Evolutionary conservation across 495 filamentous ascomycete genomes (phyloP), one percentile per base, ranked within the genome.

Genomic region (Tuber borchii): DNA sequence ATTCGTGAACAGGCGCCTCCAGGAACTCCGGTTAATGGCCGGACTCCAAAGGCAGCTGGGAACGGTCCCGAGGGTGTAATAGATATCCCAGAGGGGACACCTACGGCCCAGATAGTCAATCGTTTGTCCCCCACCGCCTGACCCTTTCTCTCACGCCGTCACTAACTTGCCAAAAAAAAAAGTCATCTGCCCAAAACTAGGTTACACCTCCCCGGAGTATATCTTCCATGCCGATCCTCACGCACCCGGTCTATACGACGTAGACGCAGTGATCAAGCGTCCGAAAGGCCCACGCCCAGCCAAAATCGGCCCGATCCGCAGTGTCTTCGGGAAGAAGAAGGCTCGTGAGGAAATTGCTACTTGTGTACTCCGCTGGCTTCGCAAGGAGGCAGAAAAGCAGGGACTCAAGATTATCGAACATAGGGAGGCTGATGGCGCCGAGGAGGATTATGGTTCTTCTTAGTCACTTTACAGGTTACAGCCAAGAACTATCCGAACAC

Each of bases 121-220:
- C 73, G 78, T 81, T 74, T 79, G 61, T 73, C 70, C 17, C 73
- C 73, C 71, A 43, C 46, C 75, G 37, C 34, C 26, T 40, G 2
- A 17, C 12, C 17, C 12, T 0, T 19, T 37, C 8, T n/a, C 7
- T 48, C 48, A 22, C 14, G 16, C 31, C 6, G 37, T 71, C 39
- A 39, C 45, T 46, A n/a, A 42, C 9, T 37, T 3, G n/a, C 20
- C 26, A 56, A 46, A 34, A 51, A 43, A 45, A 75, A 46, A 79
- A 76, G 72, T 78, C 37, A 74, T 82, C 37, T 83, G 81, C 26
- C 81, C 81, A 10, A 74, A 71, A 26, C 81, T 83, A 40, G 81
- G 78, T 17, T 70, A 80, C 8, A 74, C 45, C 69, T 72, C 78
- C 12, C 81, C 81, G 7, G 81, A 82, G 69, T 82, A 82, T 40